phyloP scores from a whole-genome alignment of 192 early-diverging fungal species.

The Phycomyces nitens region DNA sequence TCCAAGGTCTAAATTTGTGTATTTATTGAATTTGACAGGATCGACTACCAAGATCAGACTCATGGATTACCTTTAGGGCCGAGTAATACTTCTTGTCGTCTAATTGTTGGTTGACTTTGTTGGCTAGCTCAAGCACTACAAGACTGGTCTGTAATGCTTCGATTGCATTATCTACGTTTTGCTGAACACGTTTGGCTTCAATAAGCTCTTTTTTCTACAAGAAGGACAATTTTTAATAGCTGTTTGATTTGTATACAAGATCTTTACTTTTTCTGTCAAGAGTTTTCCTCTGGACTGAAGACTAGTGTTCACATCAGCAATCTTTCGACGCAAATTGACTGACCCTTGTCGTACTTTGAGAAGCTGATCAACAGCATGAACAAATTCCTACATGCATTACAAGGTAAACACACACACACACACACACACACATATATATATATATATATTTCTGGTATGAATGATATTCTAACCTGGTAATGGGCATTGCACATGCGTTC shows the following conservation, averaged over 20 bases:
- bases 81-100: slow-evolving; percentile 85
- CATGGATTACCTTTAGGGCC: slow-evolving; percentile 84
- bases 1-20: slow-evolving; percentile 69
- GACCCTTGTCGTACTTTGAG: slow-evolving; percentile 92
- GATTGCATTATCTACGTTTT: slow-evolving; percentile 84
- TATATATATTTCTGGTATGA: neutral
- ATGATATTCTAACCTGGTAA: slow-evolving; percentile 66
- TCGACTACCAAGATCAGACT: too few relatives aligned
- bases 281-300: slow-evolving; percentile 79
- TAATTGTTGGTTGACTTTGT: slow-evolving; percentile 77
- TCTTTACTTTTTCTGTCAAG: slow-evolving; percentile 66
- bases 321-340: slow-evolving; percentile 76
- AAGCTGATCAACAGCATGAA: slow-evolving; percentile 91
- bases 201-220: slow-evolving; percentile 76
- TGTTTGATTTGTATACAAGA: neutral
- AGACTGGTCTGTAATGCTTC: slow-evolving; percentile 80
- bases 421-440: neutral
- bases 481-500: slow-evolving; percentile 95
- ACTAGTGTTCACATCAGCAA: slow-evolving; percentile 81
- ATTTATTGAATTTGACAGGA: too few relatives aligned
- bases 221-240: neutral
- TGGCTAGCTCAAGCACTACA: slow-evolving; percentile 83
- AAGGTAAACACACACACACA: neutral
- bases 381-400: slow-evolving; percentile 75
- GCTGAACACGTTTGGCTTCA: slow-evolving; percentile 70